phyloP scores from a whole-genome alignment of 257 asterid species.

The Capsicum baccatum region DNA sequence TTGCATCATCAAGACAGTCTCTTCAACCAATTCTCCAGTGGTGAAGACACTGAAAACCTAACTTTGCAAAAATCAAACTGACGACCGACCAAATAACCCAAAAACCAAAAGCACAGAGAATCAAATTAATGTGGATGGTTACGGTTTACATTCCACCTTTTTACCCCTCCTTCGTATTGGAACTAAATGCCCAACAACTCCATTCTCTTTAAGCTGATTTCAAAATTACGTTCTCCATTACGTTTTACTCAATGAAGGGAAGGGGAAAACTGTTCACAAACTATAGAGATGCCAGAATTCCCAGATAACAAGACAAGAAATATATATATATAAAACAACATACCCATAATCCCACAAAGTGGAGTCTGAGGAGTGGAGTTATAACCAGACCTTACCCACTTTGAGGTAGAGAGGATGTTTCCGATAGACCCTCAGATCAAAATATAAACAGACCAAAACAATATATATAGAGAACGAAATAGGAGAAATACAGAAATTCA shows the following conservation, averaged over 20 bases:
- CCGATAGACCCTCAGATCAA: too few species aligned
- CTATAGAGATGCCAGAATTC: not conserved
- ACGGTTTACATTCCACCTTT: too few species aligned
- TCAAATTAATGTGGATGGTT: not conserved
- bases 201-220: not conserved
- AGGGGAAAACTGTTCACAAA: not conserved
- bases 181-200: not conserved
- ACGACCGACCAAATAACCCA: not conserved
- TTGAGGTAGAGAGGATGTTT: too few species aligned
- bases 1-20: slow-evolving; percentile 27
- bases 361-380: too few species aligned
- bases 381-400: too few species aligned
- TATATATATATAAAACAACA: not conserved
- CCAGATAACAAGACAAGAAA: not conserved
- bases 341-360: too few species aligned
- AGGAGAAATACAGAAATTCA: too few species aligned
- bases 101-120: not conserved
- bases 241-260: not conserved
- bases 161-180: not conserved
- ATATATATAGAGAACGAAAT: too few species aligned
- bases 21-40: not conserved
- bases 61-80: not conserved
- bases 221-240: not conserved
- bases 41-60: not conserved
- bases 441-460: too few species aligned